Evolutionary conservation across 176 grass and related monocot genomes (phyloP), one percentile per base, ranked within the genome.

Genomic region (Eragrostis curvula): DNA sequence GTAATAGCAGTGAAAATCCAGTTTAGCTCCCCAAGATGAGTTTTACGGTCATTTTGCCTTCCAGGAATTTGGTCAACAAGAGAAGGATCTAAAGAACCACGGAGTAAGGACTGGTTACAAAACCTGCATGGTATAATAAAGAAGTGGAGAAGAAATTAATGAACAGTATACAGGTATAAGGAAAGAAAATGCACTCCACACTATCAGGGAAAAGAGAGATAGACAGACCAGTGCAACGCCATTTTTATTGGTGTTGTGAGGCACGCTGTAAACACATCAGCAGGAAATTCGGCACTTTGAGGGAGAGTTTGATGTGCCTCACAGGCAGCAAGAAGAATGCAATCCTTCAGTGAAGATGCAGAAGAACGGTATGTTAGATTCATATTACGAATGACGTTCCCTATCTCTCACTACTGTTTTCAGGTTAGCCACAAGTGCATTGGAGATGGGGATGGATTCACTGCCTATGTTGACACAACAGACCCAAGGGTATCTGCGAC

Each of bases 1-100:
- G 96, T 99, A 70, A 99, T 85, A 53, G 96, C 96, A 40, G 96
- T 99, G 73, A 96, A 96, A 96, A 99, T 99, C 96, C 96, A 99
- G 75, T 99, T 99, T 46, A 99, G 78, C 77, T 99, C 96, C 23
- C 96, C 96, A 39, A 99, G 77, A 68, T 93, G 92, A 48, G 92
- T 98, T 92, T 89, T 95, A 32, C 92, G 92, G 61, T 98, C 92
- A 89, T 95, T 98, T 91, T 95, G 92, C 52, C 92, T 80, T 74
- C 96, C 92, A 83, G 95, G 92, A 50, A 98, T 95, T 93, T 87
- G 80, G 60, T 95, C 90, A 58, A 95, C 95, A 61, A 95, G 84
- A 73, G 84, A 81, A 29, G 76, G 71, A 44, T 87, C 79, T 84
- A 98, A 74, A 70, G 92, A 91, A 91, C 80, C 90, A 87, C 3